Conservation (phyloP, 768 basidiomycete genomes). For the Fibroporia radiculosa region DNA sequence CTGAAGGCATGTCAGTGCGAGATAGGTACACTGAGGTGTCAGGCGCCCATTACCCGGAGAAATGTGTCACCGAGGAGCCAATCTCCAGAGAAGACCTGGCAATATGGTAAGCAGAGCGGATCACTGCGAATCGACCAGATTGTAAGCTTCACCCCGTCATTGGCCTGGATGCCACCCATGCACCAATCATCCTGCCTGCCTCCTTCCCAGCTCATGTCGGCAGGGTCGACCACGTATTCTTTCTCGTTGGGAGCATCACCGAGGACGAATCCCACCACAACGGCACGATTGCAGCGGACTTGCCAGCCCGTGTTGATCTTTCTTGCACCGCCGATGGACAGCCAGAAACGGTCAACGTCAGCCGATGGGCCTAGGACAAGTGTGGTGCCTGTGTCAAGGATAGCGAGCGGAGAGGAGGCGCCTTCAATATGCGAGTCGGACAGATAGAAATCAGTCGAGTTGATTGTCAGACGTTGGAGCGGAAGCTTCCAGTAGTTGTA, state of each 20-base stretch:
- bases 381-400: conserved; percentile 59
- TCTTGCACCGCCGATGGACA: conserved; percentile 34
- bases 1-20: conserved; percentile 19
- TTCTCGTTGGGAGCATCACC: conserved; percentile 26
- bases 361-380: conserved; percentile 44
- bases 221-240: conserved; percentile 42
- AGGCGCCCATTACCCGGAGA: conserved; percentile 44
- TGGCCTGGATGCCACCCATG: conserved; percentile 47
- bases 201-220: conserved; percentile 44
- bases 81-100: conserved; percentile 45
- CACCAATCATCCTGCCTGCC: conserved; percentile 39
- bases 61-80: conserved; percentile 58
- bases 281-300: conserved; percentile 40
- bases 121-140: neutral
- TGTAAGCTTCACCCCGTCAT: conserved; percentile 32
- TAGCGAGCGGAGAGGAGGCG: conserved; percentile 38
- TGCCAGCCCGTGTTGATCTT: conserved; percentile 38
- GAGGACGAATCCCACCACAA: conserved; percentile 38
- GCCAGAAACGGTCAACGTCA: conserved; percentile 49
- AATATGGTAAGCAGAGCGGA: conserved; percentile 4
- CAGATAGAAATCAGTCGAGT: conserved; percentile 31
- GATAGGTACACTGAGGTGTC: conserved; percentile 10
- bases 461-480: conserved; percentile 36
- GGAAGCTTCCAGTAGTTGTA: conserved; percentile 59
- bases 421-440: conserved; percentile 38